Conservation (phyloP, 2,329 filamentous ascomycete species). For the Cladobotryum mycophilum region DNA sequence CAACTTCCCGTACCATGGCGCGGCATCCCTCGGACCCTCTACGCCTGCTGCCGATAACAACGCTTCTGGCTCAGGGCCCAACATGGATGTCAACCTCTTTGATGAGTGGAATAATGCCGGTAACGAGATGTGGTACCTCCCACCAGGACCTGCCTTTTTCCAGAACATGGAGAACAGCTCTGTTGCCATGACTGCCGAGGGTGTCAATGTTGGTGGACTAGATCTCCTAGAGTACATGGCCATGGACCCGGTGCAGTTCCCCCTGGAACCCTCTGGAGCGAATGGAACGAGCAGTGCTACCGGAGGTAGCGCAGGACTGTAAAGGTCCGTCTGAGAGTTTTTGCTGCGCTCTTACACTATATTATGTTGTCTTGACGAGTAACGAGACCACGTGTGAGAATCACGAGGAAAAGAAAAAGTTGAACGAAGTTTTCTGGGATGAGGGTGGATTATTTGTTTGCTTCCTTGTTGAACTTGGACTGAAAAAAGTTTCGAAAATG, state of each 20-base stretch:
- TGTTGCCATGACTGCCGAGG: conserved; percentile 61
- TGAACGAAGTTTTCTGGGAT: no score
- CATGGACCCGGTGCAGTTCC: conserved; percentile 45
- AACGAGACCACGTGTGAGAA: neutral
- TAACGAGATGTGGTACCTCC: conserved; percentile 62
- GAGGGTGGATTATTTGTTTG: no score
- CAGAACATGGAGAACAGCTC: conserved; percentile 56
- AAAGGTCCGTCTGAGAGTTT: no score
- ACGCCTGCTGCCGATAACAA: conserved; percentile 41
- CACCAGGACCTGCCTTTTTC: conserved; percentile 57
- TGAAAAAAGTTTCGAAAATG: no score
- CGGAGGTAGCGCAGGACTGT: neutral
- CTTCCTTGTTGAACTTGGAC: no score
- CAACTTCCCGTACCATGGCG: conserved; percentile 48
- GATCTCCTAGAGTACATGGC: conserved; percentile 64
- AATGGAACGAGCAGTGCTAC: conserved; percentile 4
- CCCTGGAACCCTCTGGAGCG: conserved; percentile 25
- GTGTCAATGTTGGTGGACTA: conserved; percentile 59
- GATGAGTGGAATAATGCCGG: conserved; percentile 50
- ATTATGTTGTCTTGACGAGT: neutral
- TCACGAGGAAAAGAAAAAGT: no score
- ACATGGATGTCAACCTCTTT: conserved; percentile 38
- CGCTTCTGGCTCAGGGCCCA: conserved; percentile 14
- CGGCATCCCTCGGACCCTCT: conserved; percentile 43
- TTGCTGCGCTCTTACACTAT: no score